Percentiles rank a stretch among this genome's conserved stretches.
Evolutionary conservation across 225 moss, liverwort and hornwort genomes (phyloP).

Genomic region (Bryoerythrophyllum caledonicum): DNA sequence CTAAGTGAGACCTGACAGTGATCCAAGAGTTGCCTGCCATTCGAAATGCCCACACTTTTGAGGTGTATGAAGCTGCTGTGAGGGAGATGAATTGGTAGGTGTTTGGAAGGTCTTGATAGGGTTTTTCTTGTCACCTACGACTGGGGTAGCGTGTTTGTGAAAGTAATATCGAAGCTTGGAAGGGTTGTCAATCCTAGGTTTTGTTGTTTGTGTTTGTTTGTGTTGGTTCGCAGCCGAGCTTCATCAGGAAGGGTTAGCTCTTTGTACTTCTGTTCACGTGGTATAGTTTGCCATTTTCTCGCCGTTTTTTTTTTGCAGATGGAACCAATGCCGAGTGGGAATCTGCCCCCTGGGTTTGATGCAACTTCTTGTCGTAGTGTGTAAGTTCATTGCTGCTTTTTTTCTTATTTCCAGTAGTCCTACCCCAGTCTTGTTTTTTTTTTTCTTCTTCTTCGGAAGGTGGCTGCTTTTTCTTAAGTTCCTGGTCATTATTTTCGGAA

Average conservation of each 20-base stretch:
- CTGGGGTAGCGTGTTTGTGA: conserved; percentile 20
- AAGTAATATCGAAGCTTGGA: not conserved
- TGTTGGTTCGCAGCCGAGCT: not conserved
- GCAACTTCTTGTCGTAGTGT: conserved; percentile 99
- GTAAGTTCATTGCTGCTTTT: conserved; percentile 95
- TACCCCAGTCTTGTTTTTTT: conserved; percentile 31
- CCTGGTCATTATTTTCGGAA: not conserved
- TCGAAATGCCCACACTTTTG: conserved; percentile 3
- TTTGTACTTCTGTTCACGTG: conserved; percentile 35
- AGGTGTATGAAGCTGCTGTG: not conserved
- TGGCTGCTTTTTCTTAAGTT: conserved; percentile 14
- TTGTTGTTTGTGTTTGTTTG: not conserved
- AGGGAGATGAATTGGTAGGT: conserved; percentile 2
- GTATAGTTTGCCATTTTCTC: conserved; percentile 48
- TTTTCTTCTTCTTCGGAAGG: not conserved
- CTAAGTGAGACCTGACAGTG: not conserved
- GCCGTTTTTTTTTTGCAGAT: conserved; percentile 94
- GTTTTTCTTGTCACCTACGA: not conserved
- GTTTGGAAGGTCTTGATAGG: not conserved
- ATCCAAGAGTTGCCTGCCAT: not conserved
- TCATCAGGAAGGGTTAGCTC: conserved; percentile 11
- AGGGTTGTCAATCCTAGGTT: conserved; percentile 8
- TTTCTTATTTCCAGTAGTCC: conserved; percentile 33
- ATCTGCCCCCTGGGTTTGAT: conserved; percentile 99
- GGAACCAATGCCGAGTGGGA: conserved; percentile 99